A percentile compares a stretch with the other conserved stretches of the same genome.
These are phyloP conservation scores for Paramecium octaurelia DNA, from an alignment of 73 alveolate species.

Conservation along the genomic window DNA sequence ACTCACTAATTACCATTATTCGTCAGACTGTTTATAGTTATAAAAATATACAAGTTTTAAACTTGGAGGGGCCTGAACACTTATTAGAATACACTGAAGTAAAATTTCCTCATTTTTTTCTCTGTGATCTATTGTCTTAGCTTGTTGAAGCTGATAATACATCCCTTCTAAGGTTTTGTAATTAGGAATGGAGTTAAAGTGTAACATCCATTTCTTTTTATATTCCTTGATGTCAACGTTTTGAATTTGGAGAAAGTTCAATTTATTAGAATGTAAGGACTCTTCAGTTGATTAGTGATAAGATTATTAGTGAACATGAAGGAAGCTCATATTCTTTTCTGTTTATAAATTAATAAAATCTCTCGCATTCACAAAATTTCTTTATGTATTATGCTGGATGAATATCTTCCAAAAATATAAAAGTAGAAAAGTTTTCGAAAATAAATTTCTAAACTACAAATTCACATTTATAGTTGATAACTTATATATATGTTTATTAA, in stretches of 20 bases:
- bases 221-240: neutral
- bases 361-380: neutral
- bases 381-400: neutral
- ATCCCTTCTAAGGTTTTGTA: neutral
- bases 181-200: neutral
- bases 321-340: conserved; percentile 17
- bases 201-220: neutral
- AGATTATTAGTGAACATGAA: conserved; percentile 13
- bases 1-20: neutral
- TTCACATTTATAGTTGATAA: neutral
- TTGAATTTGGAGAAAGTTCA: neutral
- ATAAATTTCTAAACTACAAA: neutral
- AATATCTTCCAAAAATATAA: neutral
- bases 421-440: neutral
- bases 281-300: neutral
- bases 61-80: neutral
- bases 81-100: neutral
- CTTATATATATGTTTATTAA: neutral
- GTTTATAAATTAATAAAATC: neutral
- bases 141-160: neutral
- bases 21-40: neutral
- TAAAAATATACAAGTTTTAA: neutral
- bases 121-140: neutral
- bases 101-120: neutral
- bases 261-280: neutral